A percentile compares a stretch with the other conserved stretches of the same genome.
Evolutionary conservation across 1,139 yeast genomes (phyloP).

Genomic region (Candida tunisiensis): DNA sequence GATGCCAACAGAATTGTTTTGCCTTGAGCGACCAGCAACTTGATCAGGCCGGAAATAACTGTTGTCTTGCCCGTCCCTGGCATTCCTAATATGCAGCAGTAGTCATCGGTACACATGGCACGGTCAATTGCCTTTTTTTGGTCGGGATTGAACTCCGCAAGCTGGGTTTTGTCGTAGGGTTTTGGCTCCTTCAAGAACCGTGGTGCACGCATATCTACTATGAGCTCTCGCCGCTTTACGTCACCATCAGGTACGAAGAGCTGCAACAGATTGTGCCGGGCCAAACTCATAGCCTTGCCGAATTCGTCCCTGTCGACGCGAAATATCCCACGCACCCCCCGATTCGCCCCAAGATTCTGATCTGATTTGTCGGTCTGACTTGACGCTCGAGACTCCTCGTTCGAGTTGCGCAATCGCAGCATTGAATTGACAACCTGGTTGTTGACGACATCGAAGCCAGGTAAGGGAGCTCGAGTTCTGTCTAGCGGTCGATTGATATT

Average conservation of each 20-base stretch:
- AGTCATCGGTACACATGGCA: conserved; percentile 53
- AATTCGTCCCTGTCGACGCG: conserved; percentile 73
- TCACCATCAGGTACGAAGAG: conserved; percentile 53
- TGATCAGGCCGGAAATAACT: conserved; percentile 62
- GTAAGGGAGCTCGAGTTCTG: conserved; percentile 25
- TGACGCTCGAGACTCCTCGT: too few relatives aligned
- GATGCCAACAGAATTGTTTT: conserved; percentile 67
- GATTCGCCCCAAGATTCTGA: too few relatives aligned
- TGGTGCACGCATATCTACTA: conserved; percentile 41
- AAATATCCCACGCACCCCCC: conserved; percentile 21
- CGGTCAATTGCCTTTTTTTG: conserved; percentile 53
- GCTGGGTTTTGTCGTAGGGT: conserved; percentile 2
- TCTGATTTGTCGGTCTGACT: too few relatives aligned
- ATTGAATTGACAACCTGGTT: conserved; percentile 30
- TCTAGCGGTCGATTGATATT: conserved; percentile 35
- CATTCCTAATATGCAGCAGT: conserved; percentile 80
- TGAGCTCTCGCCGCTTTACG: conserved; percentile 30
- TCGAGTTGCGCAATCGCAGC: background rate
- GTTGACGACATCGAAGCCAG: conserved; percentile 24
- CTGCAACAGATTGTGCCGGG: conserved; percentile 59
- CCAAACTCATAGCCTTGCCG: conserved; percentile 57
- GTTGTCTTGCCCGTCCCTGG: conserved; percentile 99
- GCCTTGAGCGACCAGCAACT: conserved; percentile 36
- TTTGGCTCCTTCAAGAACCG: conserved; percentile 19
- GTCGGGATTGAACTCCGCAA: conserved; percentile 36